Base-by-base conservation (phyloP, 257 asterid species). In the Oldenlandia corymbosa region DNA sequence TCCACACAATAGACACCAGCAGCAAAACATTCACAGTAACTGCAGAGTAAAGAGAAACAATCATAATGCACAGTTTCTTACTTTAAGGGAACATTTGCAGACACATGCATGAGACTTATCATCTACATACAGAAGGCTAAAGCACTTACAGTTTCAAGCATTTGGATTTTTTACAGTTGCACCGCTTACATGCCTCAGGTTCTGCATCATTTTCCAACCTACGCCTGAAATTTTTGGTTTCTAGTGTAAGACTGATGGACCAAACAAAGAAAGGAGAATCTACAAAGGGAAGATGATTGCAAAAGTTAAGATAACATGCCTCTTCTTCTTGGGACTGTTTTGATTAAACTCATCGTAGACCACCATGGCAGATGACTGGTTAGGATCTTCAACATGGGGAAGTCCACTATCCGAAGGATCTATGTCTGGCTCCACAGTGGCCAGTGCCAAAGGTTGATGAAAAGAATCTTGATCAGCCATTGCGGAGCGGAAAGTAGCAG, bases 1-100 rank as follows among this genome's bases (percentile, higher is more conserved):
- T 92, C 99, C 68, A 89, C 95, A 52, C 99, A 92, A 77, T 89
- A 92, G 51, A 89, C 89, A 28, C 99, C 99, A 60, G 99, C 97
- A 61, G 97, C 99, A 76, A 92, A 92, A 78, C 99, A 92, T 72
- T 92, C 99, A 71, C 99, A 92, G 70, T 92, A 92, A 72, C 99
- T 92, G 89, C 79, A 78, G 64, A 30, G 34, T 28, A 0, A 20
- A 6, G 5, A 14, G 34, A 43, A 45, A 27, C 14, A 31, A 49
- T 20, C 28, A 20, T 32, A 23, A 32, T n/a, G 18, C 4, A 7
- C 11, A 46, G 14, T 54, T 39, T 24, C 7, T 58, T 47, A 45
- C 37, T 9, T 36, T 36, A 65, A 13, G 17, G 1, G 36, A 24
- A 64, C 47, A 27, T 31, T 48, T 1, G 31, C 10, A 5, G 32